These are phyloP conservation scores for Misopates orontium DNA, from an alignment of 257 asterid genomes.

Conservation along the genomic window DNA sequence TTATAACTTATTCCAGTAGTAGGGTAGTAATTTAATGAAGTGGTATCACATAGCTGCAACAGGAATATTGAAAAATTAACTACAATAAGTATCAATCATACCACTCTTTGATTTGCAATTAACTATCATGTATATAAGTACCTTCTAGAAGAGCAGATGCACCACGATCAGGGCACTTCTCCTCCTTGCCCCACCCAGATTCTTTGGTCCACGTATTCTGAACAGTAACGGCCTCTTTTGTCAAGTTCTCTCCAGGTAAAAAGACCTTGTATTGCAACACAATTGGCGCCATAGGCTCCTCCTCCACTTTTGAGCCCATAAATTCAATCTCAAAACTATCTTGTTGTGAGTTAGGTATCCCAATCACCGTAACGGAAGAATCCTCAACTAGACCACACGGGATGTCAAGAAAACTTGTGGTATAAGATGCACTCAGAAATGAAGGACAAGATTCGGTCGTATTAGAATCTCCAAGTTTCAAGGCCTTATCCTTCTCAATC, in stretches of 20 bases:
- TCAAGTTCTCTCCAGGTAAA: constrained; percentile 76
- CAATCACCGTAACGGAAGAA: constrained; percentile 83
- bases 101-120: background rate
- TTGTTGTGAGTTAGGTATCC: constrained; percentile 56
- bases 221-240: constrained; percentile 62
- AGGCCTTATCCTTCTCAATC: constrained; percentile 37
- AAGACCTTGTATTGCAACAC: constrained; percentile 63
- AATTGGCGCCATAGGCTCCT: constrained; percentile 61
- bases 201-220: constrained; percentile 85
- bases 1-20: too few species aligned
- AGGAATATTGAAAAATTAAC: background rate
- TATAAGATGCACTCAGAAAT: constrained; percentile 44
- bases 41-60: background rate
- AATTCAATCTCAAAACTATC: constrained; percentile 70
- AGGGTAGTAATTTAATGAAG: background rate
- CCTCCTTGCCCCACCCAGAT: constrained; percentile 84
- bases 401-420: constrained; percentile 42
- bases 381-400: constrained; percentile 92
- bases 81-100: background rate
- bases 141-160: constrained; percentile 46
- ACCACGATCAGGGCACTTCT: constrained; percentile 80
- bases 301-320: constrained; percentile 53
- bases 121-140: constrained; percentile 11
- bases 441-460: constrained; percentile 49
- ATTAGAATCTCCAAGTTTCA: constrained; percentile 27